Percentiles rank a stretch among this genome's conserved stretches.
Conservation (phyloP, 495 filamentous ascomycete genomes). For the Friedmanniomyces endolithicus region DNA sequence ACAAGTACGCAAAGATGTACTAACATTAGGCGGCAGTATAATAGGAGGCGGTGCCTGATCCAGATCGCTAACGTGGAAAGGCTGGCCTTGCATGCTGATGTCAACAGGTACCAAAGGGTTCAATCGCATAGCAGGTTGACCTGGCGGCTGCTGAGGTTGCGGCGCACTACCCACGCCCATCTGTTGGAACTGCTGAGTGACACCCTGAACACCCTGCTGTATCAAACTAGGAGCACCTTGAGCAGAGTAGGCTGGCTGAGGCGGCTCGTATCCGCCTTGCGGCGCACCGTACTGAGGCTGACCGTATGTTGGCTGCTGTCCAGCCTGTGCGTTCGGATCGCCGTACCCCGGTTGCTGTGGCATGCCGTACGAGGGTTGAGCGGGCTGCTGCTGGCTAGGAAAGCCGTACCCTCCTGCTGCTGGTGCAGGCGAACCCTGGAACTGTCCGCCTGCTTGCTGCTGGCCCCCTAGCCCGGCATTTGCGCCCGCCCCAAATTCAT, state of each 20-base stretch:
- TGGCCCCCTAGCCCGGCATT: conserved; percentile 64
- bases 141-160: conserved; percentile 28
- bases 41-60: conserved; percentile 88
- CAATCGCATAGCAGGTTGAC: conserved; percentile 45
- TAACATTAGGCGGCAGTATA: conserved; percentile 80
- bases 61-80: conserved; percentile 84
- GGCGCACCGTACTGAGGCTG: conserved; percentile 35
- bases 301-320: conserved; percentile 18
- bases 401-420: conserved; percentile 16
- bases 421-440: conserved; percentile 9
- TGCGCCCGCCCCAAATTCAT: conserved; percentile 80
- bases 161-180: conserved; percentile 56
- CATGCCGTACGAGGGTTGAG: conserved; percentile 23
- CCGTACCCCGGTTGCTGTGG: conserved; percentile 21
- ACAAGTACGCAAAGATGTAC: conserved; percentile 24
- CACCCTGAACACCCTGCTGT: conserved; percentile 49
- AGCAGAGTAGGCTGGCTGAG: conserved; percentile 50
- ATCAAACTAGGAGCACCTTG: conserved; percentile 34
- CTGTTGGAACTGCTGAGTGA: conserved; percentile 72
- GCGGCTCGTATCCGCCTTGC: conserved; percentile 54
- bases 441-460: conserved; percentile 32
- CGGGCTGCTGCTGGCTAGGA: conserved; percentile 17
- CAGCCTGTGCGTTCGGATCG: conserved; percentile 14
- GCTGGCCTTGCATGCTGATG: conserved; percentile 58
- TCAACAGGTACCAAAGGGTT: conserved; percentile 91